Percentiles rank a stretch among this genome's conserved stretches.
These are phyloP conservation scores for Mycena olivaceomarginata DNA, from an alignment of 768 basidiomycete genomes.

Conservation along the genomic window DNA sequence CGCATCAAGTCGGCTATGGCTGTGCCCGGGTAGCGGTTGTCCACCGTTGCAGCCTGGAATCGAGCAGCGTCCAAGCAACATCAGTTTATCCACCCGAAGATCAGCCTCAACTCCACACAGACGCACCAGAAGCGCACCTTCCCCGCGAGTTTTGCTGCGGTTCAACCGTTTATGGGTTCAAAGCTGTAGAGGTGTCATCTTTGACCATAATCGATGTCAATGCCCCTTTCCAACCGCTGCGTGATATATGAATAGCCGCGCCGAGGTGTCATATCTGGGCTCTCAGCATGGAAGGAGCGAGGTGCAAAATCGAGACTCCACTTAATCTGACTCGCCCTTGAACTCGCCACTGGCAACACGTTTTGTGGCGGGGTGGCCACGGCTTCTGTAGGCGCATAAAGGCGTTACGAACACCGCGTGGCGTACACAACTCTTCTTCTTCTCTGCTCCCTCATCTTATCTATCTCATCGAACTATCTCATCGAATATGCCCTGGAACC, in stretches of 20 bases:
- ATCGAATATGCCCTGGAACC: slow-evolving; percentile 13
- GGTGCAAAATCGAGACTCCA: slow-evolving; percentile 4
- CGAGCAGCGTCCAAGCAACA: too few relatives aligned
- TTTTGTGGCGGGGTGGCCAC: neutral
- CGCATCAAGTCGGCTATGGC: too few relatives aligned
- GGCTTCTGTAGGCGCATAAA: slow-evolving; percentile 23
- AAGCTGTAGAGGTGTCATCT: slow-evolving; percentile 24
- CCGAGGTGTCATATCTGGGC: neutral
- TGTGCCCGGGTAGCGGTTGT: too few relatives aligned
- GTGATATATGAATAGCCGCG: neutral
- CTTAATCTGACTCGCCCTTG: neutral
- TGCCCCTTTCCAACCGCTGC: neutral
- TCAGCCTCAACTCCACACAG: too few relatives aligned
- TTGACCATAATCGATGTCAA: slow-evolving; percentile 6
- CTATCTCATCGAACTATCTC: neutral
- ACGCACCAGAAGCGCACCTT: neutral
- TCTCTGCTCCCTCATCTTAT: too few relatives aligned
- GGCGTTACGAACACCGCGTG: neutral
- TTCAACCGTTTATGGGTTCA: slow-evolving; percentile 13
- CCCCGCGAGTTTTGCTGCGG: neutral
- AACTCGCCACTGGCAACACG: slow-evolving; percentile 1
- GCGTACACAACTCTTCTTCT: neutral
- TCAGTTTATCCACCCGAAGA: too few relatives aligned
- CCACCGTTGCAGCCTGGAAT: too few relatives aligned
- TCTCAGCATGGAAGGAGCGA: neutral